Conservation (phyloP, 73 alveolate genomes). For the Breviolum minutum region DNA sequence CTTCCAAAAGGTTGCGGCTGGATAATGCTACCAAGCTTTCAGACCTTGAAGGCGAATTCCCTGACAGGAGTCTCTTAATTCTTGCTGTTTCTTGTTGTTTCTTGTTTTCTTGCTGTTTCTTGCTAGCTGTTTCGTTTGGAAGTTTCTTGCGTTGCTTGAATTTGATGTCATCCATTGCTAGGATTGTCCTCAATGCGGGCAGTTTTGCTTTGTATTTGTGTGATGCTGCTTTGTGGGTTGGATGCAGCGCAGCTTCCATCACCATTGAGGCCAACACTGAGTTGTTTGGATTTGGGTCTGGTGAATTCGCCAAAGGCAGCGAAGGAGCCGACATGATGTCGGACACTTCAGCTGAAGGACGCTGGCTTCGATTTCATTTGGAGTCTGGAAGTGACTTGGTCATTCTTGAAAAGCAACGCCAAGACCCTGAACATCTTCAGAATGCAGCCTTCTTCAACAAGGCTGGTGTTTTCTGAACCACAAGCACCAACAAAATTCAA, state of each 20-base stretch:
- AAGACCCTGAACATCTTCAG: not conserved
- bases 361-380: not conserved
- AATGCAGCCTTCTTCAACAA: constrained; percentile 23
- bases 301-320: not conserved
- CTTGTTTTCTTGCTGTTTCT: not conserved
- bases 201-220: not conserved
- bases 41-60: not conserved
- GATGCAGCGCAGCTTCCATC: not conserved
- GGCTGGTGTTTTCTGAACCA: not conserved
- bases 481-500: too few species aligned
- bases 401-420: constrained; percentile 1
- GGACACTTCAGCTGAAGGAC: not conserved
- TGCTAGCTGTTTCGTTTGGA: not conserved
- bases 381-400: not conserved
- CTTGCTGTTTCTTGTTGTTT: not conserved
- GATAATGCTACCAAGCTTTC: not conserved
- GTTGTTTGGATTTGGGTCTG: constrained; percentile 5
- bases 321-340: not conserved
- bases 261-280: not conserved
- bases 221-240: not conserved
- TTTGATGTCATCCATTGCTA: not conserved
- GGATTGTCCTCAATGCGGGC: not conserved
- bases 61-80: not conserved
- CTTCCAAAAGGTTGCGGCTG: not conserved
- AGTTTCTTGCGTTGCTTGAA: not conserved